phyloP scores from a whole-genome alignment of 495 filamentous ascomycete species.

The Hyaloscypha bicolor region DNA sequence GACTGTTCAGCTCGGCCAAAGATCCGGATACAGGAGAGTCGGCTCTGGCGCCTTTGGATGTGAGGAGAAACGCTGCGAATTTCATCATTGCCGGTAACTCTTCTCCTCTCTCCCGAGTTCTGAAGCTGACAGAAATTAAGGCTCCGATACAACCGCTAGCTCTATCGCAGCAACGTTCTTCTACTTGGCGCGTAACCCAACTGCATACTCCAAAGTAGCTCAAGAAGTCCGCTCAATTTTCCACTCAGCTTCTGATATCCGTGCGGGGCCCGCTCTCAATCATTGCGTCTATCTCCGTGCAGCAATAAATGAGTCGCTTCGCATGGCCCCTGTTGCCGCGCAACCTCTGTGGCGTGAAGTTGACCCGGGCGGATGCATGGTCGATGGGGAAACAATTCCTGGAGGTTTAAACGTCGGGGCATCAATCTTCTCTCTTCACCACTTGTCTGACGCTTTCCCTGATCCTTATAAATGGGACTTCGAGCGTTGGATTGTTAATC shows the following conservation, averaged over 20 bases:
- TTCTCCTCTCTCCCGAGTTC: not conserved
- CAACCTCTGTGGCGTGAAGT: constrained; percentile 7
- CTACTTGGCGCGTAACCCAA: not conserved
- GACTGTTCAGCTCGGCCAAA: not conserved
- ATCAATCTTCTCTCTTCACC: constrained; percentile 1
- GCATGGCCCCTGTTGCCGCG: constrained; percentile 2
- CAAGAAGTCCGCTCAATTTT: constrained; percentile 11
- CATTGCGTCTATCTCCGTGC: constrained; percentile 8
- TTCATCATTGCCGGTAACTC: constrained; percentile 10
- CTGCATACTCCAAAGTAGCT: not conserved
- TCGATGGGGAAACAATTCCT: constrained; percentile 8
- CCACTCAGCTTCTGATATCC: not conserved
- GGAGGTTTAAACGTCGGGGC: constrained; percentile 4
- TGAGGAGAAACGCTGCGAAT: constrained; percentile 2
- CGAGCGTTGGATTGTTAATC: constrained; percentile 7
- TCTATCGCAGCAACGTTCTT: constrained; percentile 2
- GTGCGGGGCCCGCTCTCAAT: not conserved
- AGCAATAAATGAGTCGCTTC: constrained; percentile 1
- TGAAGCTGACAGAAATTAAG: not conserved
- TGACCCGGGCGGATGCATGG: not conserved
- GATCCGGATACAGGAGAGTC: constrained; percentile 8
- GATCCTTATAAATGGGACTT: constrained; percentile 6
- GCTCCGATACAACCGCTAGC: constrained; percentile 8
- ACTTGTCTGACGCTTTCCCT: not conserved
- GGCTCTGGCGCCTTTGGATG: not conserved